phyloP scores from a whole-genome alignment of 805 yeast genomes.

The Yamadazyma philogaea region DNA sequence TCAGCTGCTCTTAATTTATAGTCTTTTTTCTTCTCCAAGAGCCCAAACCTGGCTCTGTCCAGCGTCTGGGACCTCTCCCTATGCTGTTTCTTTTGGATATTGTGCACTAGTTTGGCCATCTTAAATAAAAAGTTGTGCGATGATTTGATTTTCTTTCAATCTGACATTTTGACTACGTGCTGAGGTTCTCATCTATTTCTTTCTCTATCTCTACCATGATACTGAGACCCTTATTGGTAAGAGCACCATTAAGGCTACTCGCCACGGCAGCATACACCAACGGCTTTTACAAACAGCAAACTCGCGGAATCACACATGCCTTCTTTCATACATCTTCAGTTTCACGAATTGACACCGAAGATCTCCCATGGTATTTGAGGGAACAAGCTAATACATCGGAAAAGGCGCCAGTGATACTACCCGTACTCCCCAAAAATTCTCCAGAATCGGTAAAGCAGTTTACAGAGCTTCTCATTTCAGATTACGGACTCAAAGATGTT shows the following conservation, averaged over 20 bases:
- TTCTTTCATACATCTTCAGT: background rate
- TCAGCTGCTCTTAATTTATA: constrained; percentile 51
- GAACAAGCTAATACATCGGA: constrained; percentile 25
- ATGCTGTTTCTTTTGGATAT: constrained; percentile 94
- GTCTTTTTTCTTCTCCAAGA: constrained; percentile 80
- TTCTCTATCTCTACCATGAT: background rate
- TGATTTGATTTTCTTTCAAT: background rate
- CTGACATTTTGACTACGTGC: background rate
- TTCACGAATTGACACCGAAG: background rate
- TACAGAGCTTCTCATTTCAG: constrained; percentile 46
- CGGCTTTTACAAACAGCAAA: too few relatives aligned
- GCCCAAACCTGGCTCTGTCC: constrained; percentile 71
- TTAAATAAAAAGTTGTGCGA: constrained; percentile 4
- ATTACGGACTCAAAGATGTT: constrained; percentile 66
- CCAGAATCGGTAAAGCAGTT: constrained; percentile 52
- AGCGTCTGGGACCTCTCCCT: constrained; percentile 87
- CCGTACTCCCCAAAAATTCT: constrained; percentile 56
- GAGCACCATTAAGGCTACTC: background rate
- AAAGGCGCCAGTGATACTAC: constrained; percentile 27
- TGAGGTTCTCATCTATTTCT: background rate
- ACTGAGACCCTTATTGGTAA: background rate
- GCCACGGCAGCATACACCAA: background rate
- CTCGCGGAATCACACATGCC: background rate
- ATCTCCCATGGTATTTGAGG: constrained; percentile 62
- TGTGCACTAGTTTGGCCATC: constrained; percentile 82